Evolutionary conservation across 768 basidiomycete species (phyloP).

Genomic region (Tricholoma matsutake): DNA sequence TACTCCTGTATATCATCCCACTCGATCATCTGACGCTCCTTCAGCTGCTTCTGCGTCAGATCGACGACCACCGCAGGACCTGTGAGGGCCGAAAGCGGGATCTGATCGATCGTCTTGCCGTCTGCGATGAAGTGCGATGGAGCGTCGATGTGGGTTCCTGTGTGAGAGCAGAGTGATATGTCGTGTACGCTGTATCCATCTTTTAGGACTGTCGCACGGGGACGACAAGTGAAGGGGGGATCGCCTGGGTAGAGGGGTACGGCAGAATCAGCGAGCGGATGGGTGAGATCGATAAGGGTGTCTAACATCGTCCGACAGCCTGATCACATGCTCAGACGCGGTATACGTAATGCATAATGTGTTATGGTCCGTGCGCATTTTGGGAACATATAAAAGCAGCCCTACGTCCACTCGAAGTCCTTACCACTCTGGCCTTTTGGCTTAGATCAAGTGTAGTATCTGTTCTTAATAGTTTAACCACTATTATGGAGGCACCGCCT

Average conservation of each 20-base stretch:
- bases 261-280: constrained; percentile 36
- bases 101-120: constrained; percentile 55
- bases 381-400: constrained; percentile 2
- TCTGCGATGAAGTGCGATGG: constrained; percentile 67
- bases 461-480: constrained; percentile 87
- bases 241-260: constrained; percentile 58
- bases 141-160: constrained; percentile 79
- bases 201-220: constrained; percentile 35
- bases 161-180: constrained; percentile 62
- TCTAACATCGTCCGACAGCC: neutral
- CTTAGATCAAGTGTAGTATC: constrained; percentile 98
- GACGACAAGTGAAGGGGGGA: constrained; percentile 40
- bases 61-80: constrained; percentile 57
- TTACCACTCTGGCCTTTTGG: constrained; percentile 93
- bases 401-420: constrained; percentile 20
- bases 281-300: constrained; percentile 51
- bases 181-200: constrained; percentile 51
- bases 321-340: too few relatives aligned
- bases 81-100: constrained; percentile 52
- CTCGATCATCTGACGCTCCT: constrained; percentile 42
- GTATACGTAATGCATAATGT: neutral
- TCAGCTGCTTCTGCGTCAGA: constrained; percentile 31
- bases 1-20: constrained; percentile 49
- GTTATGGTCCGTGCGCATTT: constrained; percentile 16
- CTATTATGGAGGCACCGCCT: constrained; percentile 56